phyloP scores from a whole-genome alignment of 2,329 filamentous ascomycete genomes.

The Trichocomaceae sp. region DNA sequence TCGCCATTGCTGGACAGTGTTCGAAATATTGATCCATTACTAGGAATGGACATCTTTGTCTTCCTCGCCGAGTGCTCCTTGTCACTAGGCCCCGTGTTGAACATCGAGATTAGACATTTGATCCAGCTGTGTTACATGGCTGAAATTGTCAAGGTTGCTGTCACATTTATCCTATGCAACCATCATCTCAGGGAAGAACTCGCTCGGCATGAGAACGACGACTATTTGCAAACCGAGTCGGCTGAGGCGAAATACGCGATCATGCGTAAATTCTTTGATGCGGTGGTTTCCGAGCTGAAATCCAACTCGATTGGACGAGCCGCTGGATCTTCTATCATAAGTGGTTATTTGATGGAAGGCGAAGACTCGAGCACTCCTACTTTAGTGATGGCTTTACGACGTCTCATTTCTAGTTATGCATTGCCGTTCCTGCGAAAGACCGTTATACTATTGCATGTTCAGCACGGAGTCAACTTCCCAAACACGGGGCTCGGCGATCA shows the following conservation, averaged over 20 bases:
- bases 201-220: conserved; percentile 23
- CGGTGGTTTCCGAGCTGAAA: conserved; percentile 32
- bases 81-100: conserved; percentile 60
- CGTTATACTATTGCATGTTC: conserved; percentile 75
- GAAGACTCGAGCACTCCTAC: conserved; percentile 28
- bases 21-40: conserved; percentile 35
- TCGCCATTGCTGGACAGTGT: conserved; percentile 29
- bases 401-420: conserved; percentile 67
- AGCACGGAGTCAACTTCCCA: conserved; percentile 82
- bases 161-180: conserved; percentile 45
- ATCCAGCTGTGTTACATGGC: conserved; percentile 82
- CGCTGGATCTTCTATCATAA: conserved; percentile 30
- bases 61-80: conserved; percentile 76
- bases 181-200: conserved; percentile 31
- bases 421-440: conserved; percentile 84
- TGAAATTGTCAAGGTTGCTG: conserved; percentile 77
- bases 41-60: conserved; percentile 34
- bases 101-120: conserved; percentile 70
- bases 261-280: conserved; percentile 33
- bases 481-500: conserved; percentile 57
- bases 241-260: conserved; percentile 24
- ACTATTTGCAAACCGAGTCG: conserved; percentile 22
- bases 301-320: conserved; percentile 30
- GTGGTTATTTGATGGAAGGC: conserved; percentile 33
- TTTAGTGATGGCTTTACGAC: conserved; percentile 28